phyloP scores from a whole-genome alignment of 371 early-diverging fungal genomes.

The Chytridium lagenaria region DNA sequence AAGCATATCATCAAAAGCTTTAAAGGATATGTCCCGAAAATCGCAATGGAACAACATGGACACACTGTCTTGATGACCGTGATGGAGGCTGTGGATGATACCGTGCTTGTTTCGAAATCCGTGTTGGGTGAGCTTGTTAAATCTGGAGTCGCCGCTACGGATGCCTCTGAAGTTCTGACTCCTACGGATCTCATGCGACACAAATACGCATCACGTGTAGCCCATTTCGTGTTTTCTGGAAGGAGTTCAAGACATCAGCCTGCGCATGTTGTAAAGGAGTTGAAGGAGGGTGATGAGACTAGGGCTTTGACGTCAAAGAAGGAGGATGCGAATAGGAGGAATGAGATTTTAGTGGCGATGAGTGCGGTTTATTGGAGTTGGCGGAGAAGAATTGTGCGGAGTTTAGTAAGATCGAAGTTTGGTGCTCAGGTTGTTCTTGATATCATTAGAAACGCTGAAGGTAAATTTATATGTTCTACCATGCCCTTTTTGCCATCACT shows the following conservation, averaged over 20 bases:
- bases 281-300: slow-evolving; percentile 35
- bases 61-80: slow-evolving; percentile 81
- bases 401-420: slow-evolving; percentile 39
- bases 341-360: slow-evolving; percentile 27
- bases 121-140: slow-evolving; percentile 60
- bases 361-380: slow-evolving; percentile 20
- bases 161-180: neutral
- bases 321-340: slow-evolving; percentile 38
- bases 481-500: neutral
- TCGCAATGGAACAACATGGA: slow-evolving; percentile 89
- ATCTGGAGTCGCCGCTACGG: slow-evolving; percentile 25
- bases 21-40: slow-evolving; percentile 81
- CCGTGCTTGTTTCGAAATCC: slow-evolving; percentile 81
- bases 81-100: slow-evolving; percentile 93
- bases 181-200: slow-evolving; percentile 39
- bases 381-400: slow-evolving; percentile 13
- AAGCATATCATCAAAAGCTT: slow-evolving; percentile 87
- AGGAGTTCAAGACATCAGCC: slow-evolving; percentile 38
- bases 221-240: slow-evolving; percentile 43
- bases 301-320: slow-evolving; percentile 46
- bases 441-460: slow-evolving; percentile 35
- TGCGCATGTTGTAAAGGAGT: slow-evolving; percentile 34
- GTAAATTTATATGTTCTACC: slow-evolving; percentile 16
- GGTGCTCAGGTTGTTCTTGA: slow-evolving; percentile 42
- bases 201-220: slow-evolving; percentile 40